These are phyloP conservation scores for Colletotrichum falcatum DNA, from an alignment of 2,329 filamentous ascomycete genomes.

Conservation along the genomic window DNA sequence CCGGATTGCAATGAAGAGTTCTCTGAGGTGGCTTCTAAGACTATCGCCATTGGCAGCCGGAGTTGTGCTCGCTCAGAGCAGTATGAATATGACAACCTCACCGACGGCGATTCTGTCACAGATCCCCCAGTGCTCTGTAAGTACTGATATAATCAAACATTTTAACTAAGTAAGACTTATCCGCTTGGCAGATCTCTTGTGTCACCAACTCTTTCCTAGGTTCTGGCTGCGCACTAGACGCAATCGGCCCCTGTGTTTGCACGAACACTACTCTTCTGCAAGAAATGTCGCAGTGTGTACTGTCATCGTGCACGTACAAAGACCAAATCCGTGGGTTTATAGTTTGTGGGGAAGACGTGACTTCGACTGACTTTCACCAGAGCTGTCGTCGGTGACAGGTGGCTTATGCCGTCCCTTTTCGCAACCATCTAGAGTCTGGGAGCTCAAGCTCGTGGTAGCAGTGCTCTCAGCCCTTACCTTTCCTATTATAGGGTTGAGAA, in stretches of 20 bases:
- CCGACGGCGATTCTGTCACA: constrained; percentile 15
- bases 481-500: constrained; percentile 22
- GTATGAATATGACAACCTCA: not conserved
- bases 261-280: constrained; percentile 31
- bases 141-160: not conserved
- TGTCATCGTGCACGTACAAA: constrained; percentile 15
- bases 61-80: constrained; percentile 4
- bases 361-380: not conserved
- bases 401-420: constrained; percentile 27
- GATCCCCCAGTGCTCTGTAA: constrained; percentile 28
- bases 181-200: not conserved
- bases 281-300: constrained; percentile 23
- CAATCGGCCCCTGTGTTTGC: constrained; percentile 25
- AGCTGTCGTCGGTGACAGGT: constrained; percentile 16
- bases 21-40: constrained; percentile 10
- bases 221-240: constrained; percentile 19
- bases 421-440: constrained; percentile 1
- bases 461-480: constrained; percentile 22
- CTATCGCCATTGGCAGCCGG: constrained; percentile 29
- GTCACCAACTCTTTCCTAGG: not conserved
- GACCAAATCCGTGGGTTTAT: constrained; percentile 26
- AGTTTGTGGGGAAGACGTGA: fast-evolving
- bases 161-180: not conserved
- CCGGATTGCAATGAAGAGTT: constrained; percentile 21
- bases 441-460: constrained; percentile 25